Percentiles rank a stretch among this genome's conserved stretches.
phyloP scores from a whole-genome alignment of 2,329 filamentous ascomycete species.

The Apiospora aurea region DNA sequence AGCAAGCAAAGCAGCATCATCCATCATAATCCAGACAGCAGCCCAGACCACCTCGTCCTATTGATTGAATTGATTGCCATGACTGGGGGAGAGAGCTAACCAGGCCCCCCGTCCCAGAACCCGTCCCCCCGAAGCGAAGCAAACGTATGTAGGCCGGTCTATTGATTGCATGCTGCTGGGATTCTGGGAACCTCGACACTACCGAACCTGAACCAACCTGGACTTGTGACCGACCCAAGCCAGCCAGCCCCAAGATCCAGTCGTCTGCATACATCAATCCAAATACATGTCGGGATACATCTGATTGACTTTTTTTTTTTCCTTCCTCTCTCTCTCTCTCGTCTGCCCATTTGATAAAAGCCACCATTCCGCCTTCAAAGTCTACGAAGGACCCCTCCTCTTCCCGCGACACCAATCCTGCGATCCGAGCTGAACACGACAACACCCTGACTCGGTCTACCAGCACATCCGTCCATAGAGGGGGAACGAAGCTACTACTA shows the following conservation, averaged over 20 bases:
- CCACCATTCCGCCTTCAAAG: conserved; percentile 38
- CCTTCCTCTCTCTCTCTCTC: too few relatives aligned
- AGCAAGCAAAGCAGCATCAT: not conserved
- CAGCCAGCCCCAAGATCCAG: not conserved
- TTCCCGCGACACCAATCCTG: conserved; percentile 33
- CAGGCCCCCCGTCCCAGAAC: too few relatives aligned
- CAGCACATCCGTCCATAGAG: conserved; percentile 33
- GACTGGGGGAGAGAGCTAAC: not conserved
- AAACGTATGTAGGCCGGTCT: too few relatives aligned
- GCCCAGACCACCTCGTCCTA: not conserved
- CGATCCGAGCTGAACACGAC: conserved; percentile 30
- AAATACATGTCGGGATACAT: not conserved
- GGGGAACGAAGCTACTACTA: conserved; percentile 32
- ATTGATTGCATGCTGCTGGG: too few relatives aligned
- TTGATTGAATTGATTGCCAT: not conserved
- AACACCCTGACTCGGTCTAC: not conserved
- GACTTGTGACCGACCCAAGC: conserved; percentile 18
- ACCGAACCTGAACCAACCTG: not conserved
- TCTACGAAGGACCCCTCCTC: conserved; percentile 39
- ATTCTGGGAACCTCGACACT: too few relatives aligned
- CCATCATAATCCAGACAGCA: too few relatives aligned
- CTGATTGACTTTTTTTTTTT: not conserved
- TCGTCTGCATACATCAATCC: conserved; percentile 1
- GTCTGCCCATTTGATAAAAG: not conserved
- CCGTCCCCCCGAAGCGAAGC: too few relatives aligned